Evolutionary conservation across 352 stramenopile species (phyloP).

Genomic region (Saprolegnia parasitica): DNA sequence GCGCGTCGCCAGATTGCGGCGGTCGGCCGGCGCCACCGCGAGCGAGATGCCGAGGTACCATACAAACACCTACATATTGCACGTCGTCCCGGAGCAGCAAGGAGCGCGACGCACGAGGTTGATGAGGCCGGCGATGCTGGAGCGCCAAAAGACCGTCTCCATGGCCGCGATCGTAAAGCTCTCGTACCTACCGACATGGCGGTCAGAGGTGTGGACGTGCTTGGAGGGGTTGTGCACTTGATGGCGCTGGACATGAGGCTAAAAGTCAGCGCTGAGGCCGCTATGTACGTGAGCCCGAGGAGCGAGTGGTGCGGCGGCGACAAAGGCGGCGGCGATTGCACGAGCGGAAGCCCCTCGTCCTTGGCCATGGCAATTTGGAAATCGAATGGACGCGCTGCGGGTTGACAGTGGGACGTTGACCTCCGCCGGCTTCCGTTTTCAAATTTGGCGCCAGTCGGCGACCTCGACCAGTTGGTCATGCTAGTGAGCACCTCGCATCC

Average conservation of each 20-base stretch:
- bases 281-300: conserved; percentile 41
- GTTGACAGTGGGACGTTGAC: background rate
- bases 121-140: conserved; percentile 39
- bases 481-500: no score
- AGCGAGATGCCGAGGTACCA: conserved; percentile 49
- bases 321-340: background rate
- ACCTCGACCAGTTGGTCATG: no score
- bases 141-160: conserved; percentile 69
- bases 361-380: background rate
- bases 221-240: no score
- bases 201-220: background rate
- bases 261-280: conserved; percentile 49
- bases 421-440: no score
- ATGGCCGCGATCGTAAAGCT: conserved; percentile 46
- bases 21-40: conserved; percentile 45
- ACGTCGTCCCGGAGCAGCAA: background rate
- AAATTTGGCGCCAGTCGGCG: no score
- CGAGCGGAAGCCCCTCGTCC: conserved; percentile 3
- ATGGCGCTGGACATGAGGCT: conserved; percentile 57
- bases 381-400: background rate
- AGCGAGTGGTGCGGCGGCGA: background rate
- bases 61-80: conserved; percentile 38
- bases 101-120: conserved; percentile 35
- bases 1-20: conserved; percentile 54
- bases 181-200: conserved; percentile 30